Percentiles rank a stretch among this genome's conserved stretches.
These are phyloP conservation scores for Lachancea kluyveri DNA, from an alignment of 805 yeast species.

Conservation along the genomic window DNA sequence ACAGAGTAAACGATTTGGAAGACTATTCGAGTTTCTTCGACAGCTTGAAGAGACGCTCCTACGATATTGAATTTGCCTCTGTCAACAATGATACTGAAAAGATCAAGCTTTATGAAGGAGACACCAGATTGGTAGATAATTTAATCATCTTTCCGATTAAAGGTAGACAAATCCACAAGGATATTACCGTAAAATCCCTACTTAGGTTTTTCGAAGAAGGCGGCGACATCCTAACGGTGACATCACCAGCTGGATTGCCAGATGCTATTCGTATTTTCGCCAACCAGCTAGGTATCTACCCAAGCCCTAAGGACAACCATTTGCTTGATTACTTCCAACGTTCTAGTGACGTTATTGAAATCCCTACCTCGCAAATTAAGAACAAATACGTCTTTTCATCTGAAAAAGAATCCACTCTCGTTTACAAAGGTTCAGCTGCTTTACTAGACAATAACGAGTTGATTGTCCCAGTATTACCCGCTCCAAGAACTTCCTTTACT, in stretches of 20 bases:
- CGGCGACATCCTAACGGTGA: slow-evolving; percentile 68
- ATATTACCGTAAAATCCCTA: slow-evolving; percentile 42
- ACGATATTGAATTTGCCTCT: slow-evolving; percentile 24
- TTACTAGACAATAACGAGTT: slow-evolving; percentile 61
- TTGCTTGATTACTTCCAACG: slow-evolving; percentile 59
- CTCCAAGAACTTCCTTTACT: slow-evolving; percentile 61
- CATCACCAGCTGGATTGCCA: slow-evolving; percentile 45
- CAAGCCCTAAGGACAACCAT: slow-evolving; percentile 68
- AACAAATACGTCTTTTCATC: slow-evolving; percentile 12
- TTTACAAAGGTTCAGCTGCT: slow-evolving; percentile 57
- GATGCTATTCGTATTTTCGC: slow-evolving; percentile 62
- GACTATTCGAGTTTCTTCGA: slow-evolving; percentile 25
- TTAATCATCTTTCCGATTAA: slow-evolving; percentile 55
- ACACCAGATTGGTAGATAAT: slow-evolving; percentile 45
- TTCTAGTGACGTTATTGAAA: slow-evolving; percentile 10
- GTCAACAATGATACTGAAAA: slow-evolving; percentile 20
- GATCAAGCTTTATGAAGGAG: slow-evolving; percentile 31
- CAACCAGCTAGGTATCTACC: slow-evolving; percentile 74
- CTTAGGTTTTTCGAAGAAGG: slow-evolving; percentile 56
- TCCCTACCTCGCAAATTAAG: slow-evolving; percentile 11
- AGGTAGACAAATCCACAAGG: slow-evolving; percentile 36
- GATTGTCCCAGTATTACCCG: slow-evolving; percentile 63
- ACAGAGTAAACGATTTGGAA: slow-evolving; percentile 21
- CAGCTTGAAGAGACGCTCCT: slow-evolving; percentile 30
- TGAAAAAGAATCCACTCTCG: slow-evolving; percentile 12